phyloP scores from a whole-genome alignment of 768 basidiomycete species.

The Amanita thiersii region DNA sequence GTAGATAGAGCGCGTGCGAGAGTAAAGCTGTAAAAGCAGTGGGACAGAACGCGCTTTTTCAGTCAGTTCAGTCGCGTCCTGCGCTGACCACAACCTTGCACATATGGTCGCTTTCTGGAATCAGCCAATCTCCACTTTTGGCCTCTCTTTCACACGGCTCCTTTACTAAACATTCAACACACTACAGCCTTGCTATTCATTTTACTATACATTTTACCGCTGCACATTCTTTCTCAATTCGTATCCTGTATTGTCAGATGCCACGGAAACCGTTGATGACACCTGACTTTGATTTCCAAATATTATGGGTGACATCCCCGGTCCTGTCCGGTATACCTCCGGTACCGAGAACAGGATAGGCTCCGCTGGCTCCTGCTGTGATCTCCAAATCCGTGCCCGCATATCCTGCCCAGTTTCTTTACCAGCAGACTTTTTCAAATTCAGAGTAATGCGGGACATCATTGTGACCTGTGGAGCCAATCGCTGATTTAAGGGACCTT shows the following conservation, averaged over 20 bases:
- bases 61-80: conserved; percentile 36
- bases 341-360: background rate
- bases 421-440: conserved; percentile 36
- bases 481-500: conserved; percentile 1
- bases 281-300: background rate
- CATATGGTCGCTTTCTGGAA: conserved; percentile 20
- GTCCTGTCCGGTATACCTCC: background rate
- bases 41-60: conserved; percentile 16
- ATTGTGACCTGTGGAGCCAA: conserved; percentile 39
- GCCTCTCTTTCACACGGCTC: conserved; percentile 8
- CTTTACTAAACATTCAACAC: background rate
- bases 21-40: conserved; percentile 3
- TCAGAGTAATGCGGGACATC: conserved; percentile 64
- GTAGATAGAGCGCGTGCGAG: conserved; percentile 8
- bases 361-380: background rate
- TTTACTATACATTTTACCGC: background rate
- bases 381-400: background rate
- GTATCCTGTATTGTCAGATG: background rate
- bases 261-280: background rate
- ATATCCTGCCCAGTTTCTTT: too few relatives aligned
- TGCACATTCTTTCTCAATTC: background rate
- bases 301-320: too few relatives aligned
- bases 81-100: conserved; percentile 32
- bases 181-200: background rate
- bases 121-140: background rate